Conservation (phyloP, 2,329 filamentous ascomycete species). For the Penicillium sp. region DNA sequence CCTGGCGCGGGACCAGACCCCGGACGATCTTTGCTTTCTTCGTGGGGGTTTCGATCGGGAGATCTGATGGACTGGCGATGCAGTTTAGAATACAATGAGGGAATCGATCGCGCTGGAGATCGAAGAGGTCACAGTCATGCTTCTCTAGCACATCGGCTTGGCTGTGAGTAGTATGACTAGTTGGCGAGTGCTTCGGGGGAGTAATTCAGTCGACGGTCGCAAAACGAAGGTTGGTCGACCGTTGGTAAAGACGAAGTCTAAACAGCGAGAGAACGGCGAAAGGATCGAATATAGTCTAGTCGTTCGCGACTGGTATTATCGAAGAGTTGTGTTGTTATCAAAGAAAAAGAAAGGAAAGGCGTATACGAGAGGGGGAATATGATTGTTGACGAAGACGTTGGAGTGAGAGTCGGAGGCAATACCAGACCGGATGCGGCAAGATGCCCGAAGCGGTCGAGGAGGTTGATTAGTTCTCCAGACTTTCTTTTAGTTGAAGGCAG, state of each 20-base stretch:
- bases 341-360: not conserved
- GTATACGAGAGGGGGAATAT: not conserved
- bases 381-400: not conserved
- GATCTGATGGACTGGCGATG: not conserved
- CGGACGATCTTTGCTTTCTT: conserved; percentile 21
- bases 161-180: not conserved
- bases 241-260: not conserved
- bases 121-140: not conserved
- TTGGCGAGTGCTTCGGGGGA: not conserved
- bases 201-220: conserved; percentile 3
- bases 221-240: conserved; percentile 3
- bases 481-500: not conserved
- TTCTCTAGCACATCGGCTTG: conserved; percentile 1
- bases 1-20: conserved; percentile 21
- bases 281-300: not conserved
- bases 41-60: not conserved
- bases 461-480: not conserved
- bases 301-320: not conserved
- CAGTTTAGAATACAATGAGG: not conserved
- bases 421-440: conserved; percentile 18
- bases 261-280: not conserved
- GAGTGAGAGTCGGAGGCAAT: conserved; percentile 7
- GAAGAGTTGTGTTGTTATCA: not conserved
- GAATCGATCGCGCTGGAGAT: conserved; percentile 1
- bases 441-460: conserved; percentile 5